These are phyloP conservation scores for Leishmania major DNA, from an alignment of 208 protist species.

Conservation along the genomic window DNA sequence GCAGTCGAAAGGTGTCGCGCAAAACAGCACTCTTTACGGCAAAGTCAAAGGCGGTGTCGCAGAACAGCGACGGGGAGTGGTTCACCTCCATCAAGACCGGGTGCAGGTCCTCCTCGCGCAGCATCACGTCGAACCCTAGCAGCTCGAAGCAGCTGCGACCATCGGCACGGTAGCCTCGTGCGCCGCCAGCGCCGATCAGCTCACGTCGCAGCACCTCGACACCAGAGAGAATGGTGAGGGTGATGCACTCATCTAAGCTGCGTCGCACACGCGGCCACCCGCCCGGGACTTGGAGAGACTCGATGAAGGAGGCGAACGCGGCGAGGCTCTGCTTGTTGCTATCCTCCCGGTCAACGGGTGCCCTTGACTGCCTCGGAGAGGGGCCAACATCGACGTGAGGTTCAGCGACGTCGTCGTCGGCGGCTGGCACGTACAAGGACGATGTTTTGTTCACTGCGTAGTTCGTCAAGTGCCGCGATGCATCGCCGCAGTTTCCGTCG, in stretches of 20 bases:
- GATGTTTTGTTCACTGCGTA: slow-evolving; percentile 85
- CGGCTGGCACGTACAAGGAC: slow-evolving; percentile 20
- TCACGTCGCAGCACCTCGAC: slow-evolving; percentile 74
- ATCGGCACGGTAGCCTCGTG: slow-evolving; percentile 49
- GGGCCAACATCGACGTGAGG: background rate
- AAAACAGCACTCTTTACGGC: slow-evolving; percentile 76
- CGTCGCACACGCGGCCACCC: slow-evolving; percentile 60
- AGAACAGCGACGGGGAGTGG: slow-evolving; percentile 90
- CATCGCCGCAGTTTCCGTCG: slow-evolving; percentile 45
- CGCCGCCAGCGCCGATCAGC: slow-evolving; percentile 60
- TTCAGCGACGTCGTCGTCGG: background rate
- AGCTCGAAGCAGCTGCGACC: slow-evolving; percentile 84
- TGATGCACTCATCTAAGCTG: slow-evolving; percentile 67
- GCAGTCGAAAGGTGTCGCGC: slow-evolving; percentile 63
- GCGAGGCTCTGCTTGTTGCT: slow-evolving; percentile 26
- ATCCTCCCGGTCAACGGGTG: background rate
- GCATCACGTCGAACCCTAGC: slow-evolving; percentile 90
- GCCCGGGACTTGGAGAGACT: slow-evolving; percentile 6
- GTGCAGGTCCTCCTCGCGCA: slow-evolving; percentile 44
- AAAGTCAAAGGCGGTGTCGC: slow-evolving; percentile 83
- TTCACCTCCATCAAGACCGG: slow-evolving; percentile 92
- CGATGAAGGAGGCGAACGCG: slow-evolving; percentile 34
- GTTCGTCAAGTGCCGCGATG: slow-evolving; percentile 86
- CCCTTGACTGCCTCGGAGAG: background rate
- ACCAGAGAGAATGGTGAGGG: slow-evolving; percentile 88